A percentile compares a stretch with the other conserved stretches of the same genome.
Conservation (phyloP, 2,329 filamentous ascomycete genomes). For the Scedosporium apiospermum region DNA sequence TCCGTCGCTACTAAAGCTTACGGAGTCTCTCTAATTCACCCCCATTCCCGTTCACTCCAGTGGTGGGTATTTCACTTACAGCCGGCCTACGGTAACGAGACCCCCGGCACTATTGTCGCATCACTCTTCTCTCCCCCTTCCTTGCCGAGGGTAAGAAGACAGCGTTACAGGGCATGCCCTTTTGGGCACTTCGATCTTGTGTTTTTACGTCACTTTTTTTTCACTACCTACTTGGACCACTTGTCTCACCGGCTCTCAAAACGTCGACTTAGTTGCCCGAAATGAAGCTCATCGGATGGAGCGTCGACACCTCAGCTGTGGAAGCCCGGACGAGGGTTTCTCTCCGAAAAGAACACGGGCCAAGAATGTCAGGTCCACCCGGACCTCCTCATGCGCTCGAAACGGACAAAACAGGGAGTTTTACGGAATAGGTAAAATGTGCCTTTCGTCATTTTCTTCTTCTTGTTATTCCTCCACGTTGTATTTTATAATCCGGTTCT, state of each 20-base stretch:
- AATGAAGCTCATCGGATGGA: too few species aligned
- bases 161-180: background rate
- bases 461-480: background rate
- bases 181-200: conserved; percentile 14
- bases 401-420: background rate
- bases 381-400: background rate
- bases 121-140: conserved; percentile 13
- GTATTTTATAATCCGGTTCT: background rate
- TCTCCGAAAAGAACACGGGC: too few species aligned
- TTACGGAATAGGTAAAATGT: background rate
- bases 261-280: background rate
- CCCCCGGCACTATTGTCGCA: conserved; percentile 15
- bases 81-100: background rate
- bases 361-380: background rate
- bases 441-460: conserved; percentile 19
- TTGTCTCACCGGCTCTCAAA: background rate
- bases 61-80: conserved; percentile 27
- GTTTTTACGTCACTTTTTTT: conserved; percentile 16
- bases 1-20: conserved; percentile 48
- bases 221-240: background rate
- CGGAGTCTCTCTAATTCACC: too few species aligned
- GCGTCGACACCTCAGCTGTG: too few species aligned
- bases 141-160: conserved; percentile 3
- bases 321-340: too few species aligned
- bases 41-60: conserved; percentile 25